phyloP scores from a whole-genome alignment of 2,329 filamentous ascomycete genomes.

The Westerdykella aurantiaca region DNA sequence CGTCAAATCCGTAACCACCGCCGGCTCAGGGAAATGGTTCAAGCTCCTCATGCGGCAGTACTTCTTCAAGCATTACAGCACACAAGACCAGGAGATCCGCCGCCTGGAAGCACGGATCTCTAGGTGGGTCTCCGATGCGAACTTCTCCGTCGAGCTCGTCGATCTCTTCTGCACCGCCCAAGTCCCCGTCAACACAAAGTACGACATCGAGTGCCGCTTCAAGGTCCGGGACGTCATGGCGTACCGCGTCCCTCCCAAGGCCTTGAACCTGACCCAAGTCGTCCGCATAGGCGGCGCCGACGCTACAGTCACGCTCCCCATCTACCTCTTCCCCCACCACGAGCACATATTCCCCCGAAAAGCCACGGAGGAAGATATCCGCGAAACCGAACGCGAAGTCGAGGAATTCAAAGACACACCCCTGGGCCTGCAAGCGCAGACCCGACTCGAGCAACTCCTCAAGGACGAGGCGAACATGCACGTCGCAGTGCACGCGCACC shows the following conservation, averaged over 20 bases:
- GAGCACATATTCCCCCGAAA: constrained; percentile 47
- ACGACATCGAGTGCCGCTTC: constrained; percentile 45
- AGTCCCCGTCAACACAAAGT: constrained; percentile 46
- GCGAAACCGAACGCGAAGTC: constrained; percentile 35
- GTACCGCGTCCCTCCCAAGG: constrained; percentile 43
- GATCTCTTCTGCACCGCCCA: constrained; percentile 43
- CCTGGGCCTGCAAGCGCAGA: constrained; percentile 38
- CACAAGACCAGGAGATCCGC: constrained; percentile 41
- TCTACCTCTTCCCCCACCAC: constrained; percentile 50
- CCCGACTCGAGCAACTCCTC: constrained; percentile 36
- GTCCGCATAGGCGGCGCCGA: constrained; percentile 49
- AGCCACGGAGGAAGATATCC: constrained; percentile 31
- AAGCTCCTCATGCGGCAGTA: constrained; percentile 43
- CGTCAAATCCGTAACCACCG: constrained; percentile 47
- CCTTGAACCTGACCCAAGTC: constrained; percentile 44
- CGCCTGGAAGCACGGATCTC: constrained; percentile 44
- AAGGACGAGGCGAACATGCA: constrained; percentile 48
- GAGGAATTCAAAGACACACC: constrained; percentile 42
- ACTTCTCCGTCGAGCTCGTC: constrained; percentile 47
- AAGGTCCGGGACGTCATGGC: constrained; percentile 47
- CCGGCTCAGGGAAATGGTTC: constrained; percentile 49
- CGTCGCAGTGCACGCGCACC: constrained; percentile 44
- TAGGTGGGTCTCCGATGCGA: constrained; percentile 48
- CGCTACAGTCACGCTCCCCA: constrained; percentile 45
- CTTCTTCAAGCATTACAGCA: constrained; percentile 47